Conservation (phyloP, 176 grass and related monocot species). For the Puccinellia tenuiflora region DNA sequence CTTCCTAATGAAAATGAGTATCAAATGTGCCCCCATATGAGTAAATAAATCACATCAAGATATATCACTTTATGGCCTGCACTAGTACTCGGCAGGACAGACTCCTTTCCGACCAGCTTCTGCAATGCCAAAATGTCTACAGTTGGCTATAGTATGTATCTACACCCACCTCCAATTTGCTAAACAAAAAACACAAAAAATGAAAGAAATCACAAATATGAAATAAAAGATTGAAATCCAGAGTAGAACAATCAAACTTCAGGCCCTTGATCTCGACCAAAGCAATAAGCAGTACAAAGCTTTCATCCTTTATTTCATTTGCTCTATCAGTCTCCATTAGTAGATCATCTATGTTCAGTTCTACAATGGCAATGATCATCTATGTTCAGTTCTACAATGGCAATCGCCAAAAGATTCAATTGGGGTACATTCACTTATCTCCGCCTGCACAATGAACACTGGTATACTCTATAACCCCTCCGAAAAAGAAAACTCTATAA, state of each 20-base stretch:
- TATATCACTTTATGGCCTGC: not conserved
- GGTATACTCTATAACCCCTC: slow-evolving; percentile 47
- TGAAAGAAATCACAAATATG: not conserved
- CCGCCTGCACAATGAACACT: slow-evolving; percentile 38
- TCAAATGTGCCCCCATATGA: not conserved
- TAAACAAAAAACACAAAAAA: not conserved
- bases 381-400: slow-evolving; percentile 27
- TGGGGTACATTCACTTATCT: slow-evolving; percentile 13
- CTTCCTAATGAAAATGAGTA: too few relatives aligned
- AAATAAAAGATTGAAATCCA: not conserved
- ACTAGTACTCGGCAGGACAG: not conserved
- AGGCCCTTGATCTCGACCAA: not conserved
- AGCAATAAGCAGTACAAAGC: not conserved
- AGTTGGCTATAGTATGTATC: not conserved
- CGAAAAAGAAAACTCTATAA: slow-evolving; percentile 31
- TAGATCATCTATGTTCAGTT: slow-evolving; percentile 15
- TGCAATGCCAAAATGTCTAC: not conserved
- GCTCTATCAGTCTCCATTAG: not conserved
- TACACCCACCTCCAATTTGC: not conserved
- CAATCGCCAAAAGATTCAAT: slow-evolving; percentile 26
- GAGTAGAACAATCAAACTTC: not conserved
- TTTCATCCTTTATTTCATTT: slow-evolving; percentile 26
- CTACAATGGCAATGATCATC: slow-evolving; percentile 30
- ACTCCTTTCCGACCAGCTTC: not conserved
- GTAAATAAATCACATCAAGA: too few relatives aligned